A percentile compares a stretch with the other conserved stretches of the same genome.
phyloP scores from a whole-genome alignment of 768 basidiomycete species.

The Rhodotorula kratochvilovae region DNA sequence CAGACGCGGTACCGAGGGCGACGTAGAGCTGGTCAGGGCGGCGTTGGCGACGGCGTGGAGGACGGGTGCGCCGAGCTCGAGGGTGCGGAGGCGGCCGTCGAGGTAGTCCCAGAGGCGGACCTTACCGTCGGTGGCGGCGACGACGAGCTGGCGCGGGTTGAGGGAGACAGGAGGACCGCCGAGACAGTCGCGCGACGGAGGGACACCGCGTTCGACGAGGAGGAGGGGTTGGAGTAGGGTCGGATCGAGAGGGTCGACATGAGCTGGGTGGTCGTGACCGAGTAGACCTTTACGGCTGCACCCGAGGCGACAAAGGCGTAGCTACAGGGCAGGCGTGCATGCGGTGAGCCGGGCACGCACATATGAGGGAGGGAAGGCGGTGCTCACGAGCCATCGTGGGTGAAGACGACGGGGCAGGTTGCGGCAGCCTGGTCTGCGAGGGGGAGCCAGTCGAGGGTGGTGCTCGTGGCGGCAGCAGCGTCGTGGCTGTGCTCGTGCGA shows the following conservation, averaged over 20 bases:
- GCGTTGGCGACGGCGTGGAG: constrained; percentile 68
- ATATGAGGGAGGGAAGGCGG: background rate
- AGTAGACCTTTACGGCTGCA: constrained; percentile 77
- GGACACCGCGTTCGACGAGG: constrained; percentile 3
- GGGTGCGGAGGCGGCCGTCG: constrained; percentile 70
- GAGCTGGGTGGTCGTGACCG: constrained; percentile 68
- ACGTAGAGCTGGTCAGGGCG: constrained; percentile 67
- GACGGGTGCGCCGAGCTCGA: constrained; percentile 66
- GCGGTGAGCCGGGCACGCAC: too few species aligned
- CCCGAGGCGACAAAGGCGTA: constrained; percentile 85
- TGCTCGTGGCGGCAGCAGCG: background rate
- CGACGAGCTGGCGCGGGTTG: constrained; percentile 84
- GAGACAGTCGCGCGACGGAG: constrained; percentile 56
- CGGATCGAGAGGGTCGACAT: constrained; percentile 71
- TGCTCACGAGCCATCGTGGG: constrained; percentile 16
- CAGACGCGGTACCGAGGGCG: constrained; percentile 45
- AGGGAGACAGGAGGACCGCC: constrained; percentile 69
- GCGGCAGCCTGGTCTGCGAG: constrained; percentile 9
- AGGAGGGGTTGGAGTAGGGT: constrained; percentile 40
- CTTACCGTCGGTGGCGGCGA: constrained; percentile 74
- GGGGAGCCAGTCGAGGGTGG: constrained; percentile 13
- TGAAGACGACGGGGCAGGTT: constrained; percentile 33
- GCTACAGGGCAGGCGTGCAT: constrained; percentile 46
- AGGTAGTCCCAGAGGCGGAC: constrained; percentile 90
- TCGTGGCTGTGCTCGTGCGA: background rate